Evolutionary conservation across 1,284 basidiomycete genomes (phyloP), one percentile per base, ranked within the genome.

Genomic region (Ustilago bromivora): DNA sequence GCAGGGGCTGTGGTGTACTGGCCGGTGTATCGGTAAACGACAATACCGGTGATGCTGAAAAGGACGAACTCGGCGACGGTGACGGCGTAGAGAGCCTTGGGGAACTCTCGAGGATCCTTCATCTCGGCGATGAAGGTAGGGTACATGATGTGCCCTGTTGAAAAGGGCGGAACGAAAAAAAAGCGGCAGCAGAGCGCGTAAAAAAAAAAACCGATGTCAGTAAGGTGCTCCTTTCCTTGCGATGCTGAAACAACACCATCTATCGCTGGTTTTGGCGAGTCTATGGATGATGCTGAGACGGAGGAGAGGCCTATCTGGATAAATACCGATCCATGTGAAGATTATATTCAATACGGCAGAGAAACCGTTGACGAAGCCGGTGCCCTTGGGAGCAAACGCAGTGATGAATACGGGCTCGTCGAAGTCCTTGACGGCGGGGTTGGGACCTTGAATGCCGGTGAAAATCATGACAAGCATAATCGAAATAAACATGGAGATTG

Each of bases 91-190:
- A 87, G 82, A 2, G 87, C 86, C 71, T 91, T 91, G 31, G 90
- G 90, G 86, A 92, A 92, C 68, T 92, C 91, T 66, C 89, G 88
- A 0, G 90, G 90, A 32, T 89, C 87, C 77, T 88, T 87, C 90
- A 91, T 90, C 80, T 90, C 90, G 3, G 89, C 89, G 63, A 90
- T 90, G 76, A 90, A 90, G 79, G 88, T 73, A 1, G 85, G 85
- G 55, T 85, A 86, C 55, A 89, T 83, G 43, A 89, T 89, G 78
- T 92, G 91, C 3, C 56, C 53, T 15, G 32, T 54, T 31, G 13
- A 53, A 23, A 56, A 28, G 23, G 23, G 23, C 19, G 12, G 35
- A 28, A 40, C 9, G 31, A 4, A 31, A n/a, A 54, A 19, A 53
- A 19, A 35, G 28, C 23, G 3, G 10, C 40, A 41, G 40, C 40